These are phyloP conservation scores for Aureobasidium musti DNA, from an alignment of 2,329 filamentous ascomycete species.

Conservation along the genomic window DNA sequence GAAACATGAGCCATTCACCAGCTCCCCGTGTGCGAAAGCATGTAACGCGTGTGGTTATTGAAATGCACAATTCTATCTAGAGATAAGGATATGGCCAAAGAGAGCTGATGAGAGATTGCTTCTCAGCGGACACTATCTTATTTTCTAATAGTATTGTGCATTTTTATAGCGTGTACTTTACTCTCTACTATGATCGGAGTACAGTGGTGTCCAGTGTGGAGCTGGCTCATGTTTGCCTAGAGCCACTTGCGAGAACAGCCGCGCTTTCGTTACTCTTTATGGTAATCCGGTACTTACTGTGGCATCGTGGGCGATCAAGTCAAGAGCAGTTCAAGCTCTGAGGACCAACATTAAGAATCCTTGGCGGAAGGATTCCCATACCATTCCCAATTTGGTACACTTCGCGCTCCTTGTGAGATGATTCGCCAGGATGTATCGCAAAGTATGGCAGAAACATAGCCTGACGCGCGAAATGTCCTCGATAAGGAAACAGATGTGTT, in stretches of 20 bases:
- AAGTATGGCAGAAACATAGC: not conserved
- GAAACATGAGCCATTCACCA: no score
- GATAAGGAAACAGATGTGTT: not conserved
- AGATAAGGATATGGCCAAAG: no score
- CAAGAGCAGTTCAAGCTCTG: not conserved
- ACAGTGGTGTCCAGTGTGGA: no score
- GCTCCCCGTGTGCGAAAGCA: no score
- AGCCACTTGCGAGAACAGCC: not conserved
- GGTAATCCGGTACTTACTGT: not conserved
- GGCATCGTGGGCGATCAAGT: not conserved
- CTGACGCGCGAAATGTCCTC: slow-evolving; percentile 1
- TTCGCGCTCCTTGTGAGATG: not conserved
- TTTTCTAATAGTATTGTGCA: no score
- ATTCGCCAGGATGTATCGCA: not conserved
- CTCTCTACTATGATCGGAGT: no score
- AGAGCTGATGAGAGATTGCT: no score
- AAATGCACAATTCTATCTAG: no score
- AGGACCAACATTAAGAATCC: not conserved
- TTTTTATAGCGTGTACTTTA: no score
- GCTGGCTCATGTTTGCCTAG: no score
- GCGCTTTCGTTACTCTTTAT: not conserved
- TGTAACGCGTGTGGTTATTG: no score
- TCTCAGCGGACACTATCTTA: no score
- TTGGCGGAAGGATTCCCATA: slow-evolving; percentile 8
- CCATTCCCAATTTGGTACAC: slow-evolving; percentile 1